Evolutionary conservation across 495 filamentous ascomycete species (phyloP).

Genomic region (Tetracladium setigerum): DNA sequence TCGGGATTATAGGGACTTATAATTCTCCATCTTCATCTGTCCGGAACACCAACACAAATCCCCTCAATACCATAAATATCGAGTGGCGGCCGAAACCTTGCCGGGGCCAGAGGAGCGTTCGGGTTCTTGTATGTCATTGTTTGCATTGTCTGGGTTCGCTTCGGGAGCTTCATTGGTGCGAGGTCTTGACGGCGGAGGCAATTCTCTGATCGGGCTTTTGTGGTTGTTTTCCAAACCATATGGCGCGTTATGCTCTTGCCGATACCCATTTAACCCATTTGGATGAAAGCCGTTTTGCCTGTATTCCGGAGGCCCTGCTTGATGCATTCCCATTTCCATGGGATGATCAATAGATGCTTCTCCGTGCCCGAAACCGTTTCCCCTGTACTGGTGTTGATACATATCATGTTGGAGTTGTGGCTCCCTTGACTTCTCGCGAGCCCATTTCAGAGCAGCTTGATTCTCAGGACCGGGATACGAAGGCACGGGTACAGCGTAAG

Average conservation of each 20-base stretch:
- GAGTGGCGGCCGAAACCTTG: neutral
- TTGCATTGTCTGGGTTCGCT: neutral
- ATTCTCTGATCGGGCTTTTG: too few relatives aligned
- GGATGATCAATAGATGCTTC: too few relatives aligned
- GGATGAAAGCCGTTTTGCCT: too few relatives aligned
- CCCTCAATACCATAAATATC: conserved; percentile 2
- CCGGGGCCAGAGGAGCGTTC: neutral
- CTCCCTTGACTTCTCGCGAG: conserved; percentile 2
- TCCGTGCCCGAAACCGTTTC: too few relatives aligned
- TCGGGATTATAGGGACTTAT: neutral
- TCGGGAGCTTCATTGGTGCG: neutral
- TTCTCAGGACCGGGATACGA: conserved; percentile 9
- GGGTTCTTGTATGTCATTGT: neutral
- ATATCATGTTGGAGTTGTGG: neutral
- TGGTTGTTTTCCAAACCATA: too few relatives aligned
- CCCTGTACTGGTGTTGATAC: too few relatives aligned
- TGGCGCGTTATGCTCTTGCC: too few relatives aligned
- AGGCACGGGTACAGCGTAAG: conserved; percentile 5
- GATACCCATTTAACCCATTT: too few relatives aligned
- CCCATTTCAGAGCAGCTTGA: conserved; percentile 14
- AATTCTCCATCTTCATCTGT: too few relatives aligned
- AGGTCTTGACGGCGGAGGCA: neutral
- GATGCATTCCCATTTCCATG: too few relatives aligned
- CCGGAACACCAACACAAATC: too few relatives aligned
- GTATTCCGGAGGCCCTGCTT: too few relatives aligned